Conservation (phyloP, 805 yeast species). For the Lachancea fermentati region DNA sequence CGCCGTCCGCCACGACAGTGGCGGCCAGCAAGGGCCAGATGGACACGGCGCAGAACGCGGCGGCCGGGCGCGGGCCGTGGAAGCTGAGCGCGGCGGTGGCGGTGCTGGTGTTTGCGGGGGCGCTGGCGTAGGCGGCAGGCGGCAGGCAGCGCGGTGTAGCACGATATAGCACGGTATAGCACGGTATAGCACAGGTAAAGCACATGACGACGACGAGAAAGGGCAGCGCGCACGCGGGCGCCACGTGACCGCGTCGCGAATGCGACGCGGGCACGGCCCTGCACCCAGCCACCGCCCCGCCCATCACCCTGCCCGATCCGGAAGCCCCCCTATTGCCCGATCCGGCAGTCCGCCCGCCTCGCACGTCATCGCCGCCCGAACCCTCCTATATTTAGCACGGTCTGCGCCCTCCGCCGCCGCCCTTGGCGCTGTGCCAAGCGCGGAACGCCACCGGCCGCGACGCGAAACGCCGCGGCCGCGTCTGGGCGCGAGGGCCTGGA, state of each 20-base stretch:
- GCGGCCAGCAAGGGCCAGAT: not conserved
- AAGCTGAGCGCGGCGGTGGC: not conserved
- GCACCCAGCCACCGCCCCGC: too few relatives aligned
- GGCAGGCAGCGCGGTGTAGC: too few relatives aligned
- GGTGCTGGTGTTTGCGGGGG: not conserved
- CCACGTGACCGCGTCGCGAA: too few relatives aligned
- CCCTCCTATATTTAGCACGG: too few relatives aligned
- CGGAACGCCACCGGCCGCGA: too few relatives aligned
- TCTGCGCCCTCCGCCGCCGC: too few relatives aligned
- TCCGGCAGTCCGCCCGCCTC: conserved; percentile 1
- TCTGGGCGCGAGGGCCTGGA: not conserved
- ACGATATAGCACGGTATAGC: not conserved
- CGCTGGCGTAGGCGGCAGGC: not conserved
- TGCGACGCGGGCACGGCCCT: not conserved
- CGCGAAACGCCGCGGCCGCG: not conserved
- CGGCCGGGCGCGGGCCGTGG: not conserved
- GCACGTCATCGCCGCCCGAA: too few relatives aligned
- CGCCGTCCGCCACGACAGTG: not conserved
- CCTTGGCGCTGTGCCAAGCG: too few relatives aligned
- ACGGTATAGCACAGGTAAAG: not conserved
- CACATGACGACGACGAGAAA: not conserved
- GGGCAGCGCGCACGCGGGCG: too few relatives aligned
- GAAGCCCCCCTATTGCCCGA: not conserved
- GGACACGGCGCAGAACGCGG: not conserved
- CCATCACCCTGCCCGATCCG: not conserved